Conservation (phyloP, 73 alveolate species). For the Blepharisma stoltei region DNA sequence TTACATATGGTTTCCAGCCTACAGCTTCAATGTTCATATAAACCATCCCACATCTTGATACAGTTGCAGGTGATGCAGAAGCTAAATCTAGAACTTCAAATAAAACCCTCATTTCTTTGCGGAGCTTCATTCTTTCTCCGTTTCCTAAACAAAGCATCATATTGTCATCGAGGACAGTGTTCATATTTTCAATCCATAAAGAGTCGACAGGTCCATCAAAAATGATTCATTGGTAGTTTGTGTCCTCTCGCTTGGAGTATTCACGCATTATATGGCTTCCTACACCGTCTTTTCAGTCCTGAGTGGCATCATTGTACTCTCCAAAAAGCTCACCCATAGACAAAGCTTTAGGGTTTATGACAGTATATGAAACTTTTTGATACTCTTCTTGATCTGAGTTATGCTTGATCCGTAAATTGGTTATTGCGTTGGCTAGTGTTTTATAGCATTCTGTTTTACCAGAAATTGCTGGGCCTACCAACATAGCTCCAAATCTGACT, state of each 20-base stretch:
- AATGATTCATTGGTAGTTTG: conserved; percentile 87
- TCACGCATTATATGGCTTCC: conserved; percentile 88
- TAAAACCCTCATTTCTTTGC: conserved; percentile 88
- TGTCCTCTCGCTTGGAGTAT: conserved; percentile 86
- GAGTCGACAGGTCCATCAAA: conserved; percentile 99
- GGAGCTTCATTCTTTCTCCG: conserved; percentile 94
- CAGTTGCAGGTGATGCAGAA: conserved; percentile 98
- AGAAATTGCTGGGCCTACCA: conserved; percentile 89
- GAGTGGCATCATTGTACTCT: conserved; percentile 86
- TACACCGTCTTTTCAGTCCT: conserved; percentile 94
- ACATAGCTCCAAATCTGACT: conserved; percentile 97
- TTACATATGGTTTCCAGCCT: conserved; percentile 95
- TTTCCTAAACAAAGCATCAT: conserved; percentile 96
- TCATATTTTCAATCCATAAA: conserved; percentile 98
- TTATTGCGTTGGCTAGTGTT: conserved; percentile 47
- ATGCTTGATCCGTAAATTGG: conserved; percentile 45
- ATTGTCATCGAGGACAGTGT: conserved; percentile 97
- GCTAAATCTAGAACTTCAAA: conserved; percentile 96
- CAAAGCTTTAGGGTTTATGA: conserved; percentile 90
- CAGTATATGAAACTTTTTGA: conserved; percentile 75
- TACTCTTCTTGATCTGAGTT: conserved; percentile 74
- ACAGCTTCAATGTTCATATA: conserved; percentile 95
- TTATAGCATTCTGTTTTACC: conserved; percentile 85
- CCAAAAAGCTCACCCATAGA: conserved; percentile 97
- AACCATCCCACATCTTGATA: conserved; percentile 97